Conservation (phyloP, 148 eudicot genomes). For the Rhododendron ferrugineum region DNA sequence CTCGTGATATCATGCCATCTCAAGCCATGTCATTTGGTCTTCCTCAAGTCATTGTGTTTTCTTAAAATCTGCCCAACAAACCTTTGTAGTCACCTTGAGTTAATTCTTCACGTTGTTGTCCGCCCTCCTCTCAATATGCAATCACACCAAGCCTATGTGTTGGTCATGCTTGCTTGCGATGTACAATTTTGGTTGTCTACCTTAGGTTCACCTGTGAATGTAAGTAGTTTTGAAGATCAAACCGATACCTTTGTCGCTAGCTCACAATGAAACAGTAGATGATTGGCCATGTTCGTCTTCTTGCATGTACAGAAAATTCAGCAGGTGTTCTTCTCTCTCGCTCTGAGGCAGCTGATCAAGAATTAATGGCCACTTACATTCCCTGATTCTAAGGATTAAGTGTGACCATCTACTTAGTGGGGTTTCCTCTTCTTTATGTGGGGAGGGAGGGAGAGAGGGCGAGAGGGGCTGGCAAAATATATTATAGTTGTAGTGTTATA, state of each 20-base stretch:
- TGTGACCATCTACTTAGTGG: not conserved
- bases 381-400: not conserved
- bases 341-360: not conserved
- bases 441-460: not conserved
- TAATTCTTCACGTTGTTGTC: not conserved
- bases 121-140: not conserved
- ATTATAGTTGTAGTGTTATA: not conserved
- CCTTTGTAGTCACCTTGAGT: not conserved
- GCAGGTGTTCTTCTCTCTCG: not conserved
- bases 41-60: not conserved
- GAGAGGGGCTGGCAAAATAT: not conserved
- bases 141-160: not conserved
- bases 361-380: not conserved
- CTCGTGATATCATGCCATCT: not conserved
- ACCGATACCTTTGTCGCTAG: not conserved
- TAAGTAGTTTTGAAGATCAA: not conserved
- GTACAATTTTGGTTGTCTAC: not conserved
- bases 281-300: not conserved
- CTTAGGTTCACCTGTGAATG: not conserved
- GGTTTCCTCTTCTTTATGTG: not conserved
- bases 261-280: not conserved
- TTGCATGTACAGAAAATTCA: not conserved
- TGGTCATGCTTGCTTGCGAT: not conserved
- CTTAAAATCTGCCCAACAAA: not conserved
- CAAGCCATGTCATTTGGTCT: not conserved